Percentiles rank a stretch among this genome's conserved stretches.
These are phyloP conservation scores for Capsicum rhomboideum DNA, from an alignment of 257 asterid species.

Conservation along the genomic window DNA sequence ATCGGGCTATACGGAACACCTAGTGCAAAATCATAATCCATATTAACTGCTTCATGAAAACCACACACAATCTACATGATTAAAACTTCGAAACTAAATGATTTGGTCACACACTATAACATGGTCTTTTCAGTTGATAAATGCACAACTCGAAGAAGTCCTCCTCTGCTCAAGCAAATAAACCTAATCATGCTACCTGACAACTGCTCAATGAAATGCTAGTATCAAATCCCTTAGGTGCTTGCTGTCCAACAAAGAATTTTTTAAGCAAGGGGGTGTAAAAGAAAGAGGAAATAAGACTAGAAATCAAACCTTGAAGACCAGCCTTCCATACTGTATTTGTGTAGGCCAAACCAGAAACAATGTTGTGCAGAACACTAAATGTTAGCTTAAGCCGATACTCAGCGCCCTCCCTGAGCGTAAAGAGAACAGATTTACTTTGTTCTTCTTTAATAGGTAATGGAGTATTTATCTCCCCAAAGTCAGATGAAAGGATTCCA, in stretches of 20 bases:
- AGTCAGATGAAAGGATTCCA: constrained; percentile 53
- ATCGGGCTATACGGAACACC: background rate
- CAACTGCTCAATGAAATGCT: background rate
- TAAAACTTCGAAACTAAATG: background rate
- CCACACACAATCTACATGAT: background rate
- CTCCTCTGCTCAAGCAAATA: background rate
- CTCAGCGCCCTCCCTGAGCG: constrained; percentile 58
- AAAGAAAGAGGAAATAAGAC: background rate
- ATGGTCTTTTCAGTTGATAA: background rate
- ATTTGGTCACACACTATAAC: background rate
- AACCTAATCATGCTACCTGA: background rate
- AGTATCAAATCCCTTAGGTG: background rate
- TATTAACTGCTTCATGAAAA: background rate
- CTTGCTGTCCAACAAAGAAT: background rate
- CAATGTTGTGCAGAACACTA: constrained; percentile 73
- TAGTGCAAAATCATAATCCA: background rate
- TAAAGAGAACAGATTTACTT: constrained; percentile 36
- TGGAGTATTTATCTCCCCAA: constrained; percentile 58
- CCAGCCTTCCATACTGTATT: constrained; percentile 68
- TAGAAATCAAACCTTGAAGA: constrained; percentile 42
- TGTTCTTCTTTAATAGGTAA: constrained; percentile 43
- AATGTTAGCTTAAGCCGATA: constrained; percentile 57
- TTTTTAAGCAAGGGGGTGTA: background rate
- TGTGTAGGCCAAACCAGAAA: constrained; percentile 66
- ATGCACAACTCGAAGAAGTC: background rate